phyloP scores from a whole-genome alignment of 176 grass and related monocot genomes.

The Musa itinerans region DNA sequence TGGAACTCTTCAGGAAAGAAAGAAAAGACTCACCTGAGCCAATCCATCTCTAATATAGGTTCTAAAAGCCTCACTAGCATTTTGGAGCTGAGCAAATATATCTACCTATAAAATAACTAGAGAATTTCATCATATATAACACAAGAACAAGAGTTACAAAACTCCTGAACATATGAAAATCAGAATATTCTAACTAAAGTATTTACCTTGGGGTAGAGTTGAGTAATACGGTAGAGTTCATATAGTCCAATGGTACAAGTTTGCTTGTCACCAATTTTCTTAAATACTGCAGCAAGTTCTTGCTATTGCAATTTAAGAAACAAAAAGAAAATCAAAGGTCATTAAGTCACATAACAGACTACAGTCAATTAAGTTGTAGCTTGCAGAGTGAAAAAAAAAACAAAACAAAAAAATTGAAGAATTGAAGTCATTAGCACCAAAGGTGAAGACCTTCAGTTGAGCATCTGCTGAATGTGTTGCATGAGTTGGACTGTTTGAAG shows the following conservation, averaged over 20 bases:
- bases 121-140: not conserved
- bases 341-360: not conserved
- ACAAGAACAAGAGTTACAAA: not conserved
- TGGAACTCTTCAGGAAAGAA: too few species aligned
- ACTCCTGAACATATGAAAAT: not conserved
- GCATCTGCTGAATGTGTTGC: constrained; percentile 68
- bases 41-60: constrained; percentile 98
- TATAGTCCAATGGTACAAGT: constrained; percentile 92
- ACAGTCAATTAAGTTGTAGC: too few species aligned
- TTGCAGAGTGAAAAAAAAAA: too few species aligned
- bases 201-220: constrained; percentile 89
- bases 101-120: constrained; percentile 51
- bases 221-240: constrained; percentile 89
- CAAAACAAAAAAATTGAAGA: too few species aligned
- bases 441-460: constrained; percentile 67
- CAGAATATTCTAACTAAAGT: not conserved
- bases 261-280: constrained; percentile 99
- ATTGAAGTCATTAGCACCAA: not conserved
- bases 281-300: constrained; percentile 98
- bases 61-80: constrained; percentile 98
- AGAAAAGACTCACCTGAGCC: constrained; percentile 47
- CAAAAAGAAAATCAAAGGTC: not conserved
- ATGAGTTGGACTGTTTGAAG: constrained; percentile 64
- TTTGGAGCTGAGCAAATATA: constrained; percentile 98
- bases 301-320: constrained; percentile 43